Conservation (phyloP, 23 red algal genomes). For the Cyanidium caldarium region DNA sequence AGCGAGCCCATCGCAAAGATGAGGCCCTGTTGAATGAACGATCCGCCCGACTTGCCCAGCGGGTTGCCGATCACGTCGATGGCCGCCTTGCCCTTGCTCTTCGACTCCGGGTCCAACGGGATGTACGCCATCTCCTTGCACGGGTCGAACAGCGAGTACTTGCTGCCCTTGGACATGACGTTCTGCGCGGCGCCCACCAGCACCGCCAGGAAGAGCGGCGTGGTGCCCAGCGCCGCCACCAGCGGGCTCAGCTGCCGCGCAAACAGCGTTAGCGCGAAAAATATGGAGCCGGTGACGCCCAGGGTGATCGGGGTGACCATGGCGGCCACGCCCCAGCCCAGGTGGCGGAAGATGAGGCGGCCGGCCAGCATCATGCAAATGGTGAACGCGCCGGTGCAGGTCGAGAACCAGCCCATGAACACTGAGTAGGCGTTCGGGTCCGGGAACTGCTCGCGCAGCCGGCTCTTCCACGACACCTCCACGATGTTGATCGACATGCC, state of each 20-base stretch:
- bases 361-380: slow-evolving; percentile 92
- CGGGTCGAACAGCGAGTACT: slow-evolving; percentile 94
- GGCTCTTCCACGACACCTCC: slow-evolving; percentile 90
- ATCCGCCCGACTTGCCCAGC: slow-evolving; percentile 94
- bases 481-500: slow-evolving; percentile 99
- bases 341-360: slow-evolving; percentile 82
- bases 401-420: slow-evolving; percentile 99
- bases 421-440: slow-evolving; percentile 92
- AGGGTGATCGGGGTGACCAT: slow-evolving; percentile 73
- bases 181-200: slow-evolving; percentile 90
- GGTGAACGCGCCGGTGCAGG: slow-evolving; percentile 63
- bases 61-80: slow-evolving; percentile 99
- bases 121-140: slow-evolving; percentile 99
- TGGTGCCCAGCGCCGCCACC: slow-evolving; percentile 63
- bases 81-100: slow-evolving; percentile 91
- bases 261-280: slow-evolving; percentile 92
- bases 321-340: slow-evolving; percentile 86
- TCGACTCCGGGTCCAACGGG: slow-evolving; percentile 74
- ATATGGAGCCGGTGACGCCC: slow-evolving; percentile 68
- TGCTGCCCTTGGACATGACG: slow-evolving; percentile 66
- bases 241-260: slow-evolving; percentile 39
- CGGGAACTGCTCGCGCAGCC: slow-evolving; percentile 62
- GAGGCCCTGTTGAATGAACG: slow-evolving; percentile 94
- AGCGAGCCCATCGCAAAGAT: slow-evolving; percentile 86
- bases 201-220: slow-evolving; percentile 85